Conservation (phyloP, 1,139 yeast genomes). For the Hyphopichia khmerensis region DNA sequence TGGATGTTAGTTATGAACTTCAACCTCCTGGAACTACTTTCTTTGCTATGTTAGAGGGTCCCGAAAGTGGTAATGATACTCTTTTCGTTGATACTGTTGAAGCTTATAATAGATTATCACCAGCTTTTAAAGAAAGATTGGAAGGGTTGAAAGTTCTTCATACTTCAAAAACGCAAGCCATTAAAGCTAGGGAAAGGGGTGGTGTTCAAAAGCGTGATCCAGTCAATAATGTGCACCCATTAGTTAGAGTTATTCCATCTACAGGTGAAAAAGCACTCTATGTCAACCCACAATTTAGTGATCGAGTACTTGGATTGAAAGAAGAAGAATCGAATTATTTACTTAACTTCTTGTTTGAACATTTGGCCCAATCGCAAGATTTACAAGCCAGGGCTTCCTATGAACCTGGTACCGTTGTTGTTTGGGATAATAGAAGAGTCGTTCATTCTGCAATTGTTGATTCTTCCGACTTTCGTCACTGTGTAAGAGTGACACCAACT, state of each 20-base stretch:
- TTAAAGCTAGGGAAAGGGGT: slow-evolving; percentile 50
- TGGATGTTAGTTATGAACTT: slow-evolving; percentile 68
- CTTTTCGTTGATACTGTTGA: slow-evolving; percentile 62
- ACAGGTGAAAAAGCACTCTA: slow-evolving; percentile 59
- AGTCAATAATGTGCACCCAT: slow-evolving; percentile 60
- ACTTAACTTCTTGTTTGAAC: slow-evolving; percentile 50
- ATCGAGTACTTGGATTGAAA: slow-evolving; percentile 64
- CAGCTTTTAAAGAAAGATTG: slow-evolving; percentile 53
- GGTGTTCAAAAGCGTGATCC: slow-evolving; percentile 65
- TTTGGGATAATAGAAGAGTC: slow-evolving; percentile 72
- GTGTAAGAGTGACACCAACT: slow-evolving; percentile 65
- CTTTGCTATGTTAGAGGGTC: slow-evolving; percentile 59
- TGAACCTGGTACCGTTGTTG: slow-evolving; percentile 55
- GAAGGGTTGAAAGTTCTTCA: slow-evolving; percentile 62
- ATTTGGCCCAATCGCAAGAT: slow-evolving; percentile 44
- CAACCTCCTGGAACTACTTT: slow-evolving; percentile 71
- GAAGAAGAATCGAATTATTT: slow-evolving; percentile 61
- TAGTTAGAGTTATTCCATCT: slow-evolving; percentile 69
- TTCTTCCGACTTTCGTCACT: slow-evolving; percentile 62
- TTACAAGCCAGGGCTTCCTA: slow-evolving; percentile 41
- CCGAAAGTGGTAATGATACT: slow-evolving; percentile 75
- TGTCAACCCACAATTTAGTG: slow-evolving; percentile 60
- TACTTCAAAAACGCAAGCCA: slow-evolving; percentile 70
- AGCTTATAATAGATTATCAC: slow-evolving; percentile 69
- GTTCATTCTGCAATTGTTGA: slow-evolving; percentile 64